Evolutionary conservation across 139 green algal genomes (phyloP).

Genomic region (Diplosphaera chodatii): DNA sequence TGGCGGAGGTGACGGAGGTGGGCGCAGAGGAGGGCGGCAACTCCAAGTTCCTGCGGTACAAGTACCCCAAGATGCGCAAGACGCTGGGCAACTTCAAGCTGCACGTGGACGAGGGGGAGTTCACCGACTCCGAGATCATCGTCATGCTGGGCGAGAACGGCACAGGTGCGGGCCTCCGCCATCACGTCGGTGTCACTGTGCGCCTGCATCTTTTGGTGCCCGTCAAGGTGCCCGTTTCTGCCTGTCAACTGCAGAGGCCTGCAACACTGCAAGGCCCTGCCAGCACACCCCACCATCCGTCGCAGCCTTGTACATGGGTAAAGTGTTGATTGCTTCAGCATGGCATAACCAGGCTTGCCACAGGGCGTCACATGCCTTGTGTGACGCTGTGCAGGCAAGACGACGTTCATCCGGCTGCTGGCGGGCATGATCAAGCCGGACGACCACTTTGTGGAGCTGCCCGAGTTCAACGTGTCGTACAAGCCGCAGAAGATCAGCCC

Average conservation of each 20-base stretch:
- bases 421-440: constrained; percentile 49
- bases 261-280: too few species aligned
- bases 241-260: too few species aligned
- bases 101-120: constrained; percentile 78
- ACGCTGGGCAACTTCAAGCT: constrained; percentile 65
- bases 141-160: constrained; percentile 99
- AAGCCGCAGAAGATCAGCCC: constrained; percentile 99
- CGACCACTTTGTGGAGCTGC: constrained; percentile 54
- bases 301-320: too few species aligned
- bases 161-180: constrained; percentile 46
- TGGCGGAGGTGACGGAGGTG: constrained; percentile 45
- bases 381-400: neutral
- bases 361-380: too few species aligned
- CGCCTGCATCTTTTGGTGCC: too few species aligned
- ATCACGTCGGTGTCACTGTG: too few species aligned
- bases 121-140: constrained; percentile 93
- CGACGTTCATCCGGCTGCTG: constrained; percentile 7
- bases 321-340: too few species aligned
- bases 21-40: constrained; percentile 36
- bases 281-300: too few species aligned
- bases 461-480: constrained; percentile 89
- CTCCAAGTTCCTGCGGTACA: constrained; percentile 84
- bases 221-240: too few species aligned
- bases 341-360: too few species aligned
- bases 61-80: constrained; percentile 90